A percentile compares a stretch with the other conserved stretches of the same genome.
These are phyloP conservation scores for Aspergillus vadensis DNA, from an alignment of 2,329 filamentous ascomycete genomes.

Conservation along the genomic window DNA sequence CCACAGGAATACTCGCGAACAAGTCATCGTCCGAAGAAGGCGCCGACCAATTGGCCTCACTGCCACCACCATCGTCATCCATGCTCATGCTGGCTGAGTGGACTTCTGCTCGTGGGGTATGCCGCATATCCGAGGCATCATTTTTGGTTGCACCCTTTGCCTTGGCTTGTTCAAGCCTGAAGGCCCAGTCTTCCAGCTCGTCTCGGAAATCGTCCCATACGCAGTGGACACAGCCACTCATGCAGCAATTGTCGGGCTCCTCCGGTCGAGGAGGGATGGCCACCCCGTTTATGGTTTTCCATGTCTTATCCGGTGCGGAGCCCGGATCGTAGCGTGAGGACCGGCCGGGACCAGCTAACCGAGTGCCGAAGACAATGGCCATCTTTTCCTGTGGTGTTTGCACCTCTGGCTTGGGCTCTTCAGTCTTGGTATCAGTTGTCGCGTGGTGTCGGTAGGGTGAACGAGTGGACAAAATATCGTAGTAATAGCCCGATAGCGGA, in stretches of 20 bases:
- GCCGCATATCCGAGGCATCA: constrained; percentile 33
- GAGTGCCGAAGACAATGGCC: constrained; percentile 78
- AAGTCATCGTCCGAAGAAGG: constrained; percentile 58
- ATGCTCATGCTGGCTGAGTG: constrained; percentile 61
- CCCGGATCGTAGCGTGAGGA: constrained; percentile 58
- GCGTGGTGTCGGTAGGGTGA: constrained; percentile 28
- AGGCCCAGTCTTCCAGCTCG: constrained; percentile 86
- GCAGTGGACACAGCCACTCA: constrained; percentile 97
- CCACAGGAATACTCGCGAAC: constrained; percentile 81
- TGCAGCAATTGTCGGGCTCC: constrained; percentile 98
- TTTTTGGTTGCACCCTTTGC: constrained; percentile 33
- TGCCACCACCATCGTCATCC: constrained; percentile 80
- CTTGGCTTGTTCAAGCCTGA: constrained; percentile 64
- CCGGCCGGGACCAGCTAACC: constrained; percentile 71
- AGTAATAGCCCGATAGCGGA: constrained; percentile 48
- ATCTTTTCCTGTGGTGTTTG: constrained; percentile 52
- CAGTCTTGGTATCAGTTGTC: constrained; percentile 20
- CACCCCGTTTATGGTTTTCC: constrained; percentile 70
- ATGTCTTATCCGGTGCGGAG: constrained; percentile 60
- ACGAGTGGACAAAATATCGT: constrained; percentile 41
- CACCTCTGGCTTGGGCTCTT: constrained; percentile 20
- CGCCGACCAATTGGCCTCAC: constrained; percentile 65
- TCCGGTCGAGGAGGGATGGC: constrained; percentile 78
- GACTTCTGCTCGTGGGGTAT: constrained; percentile 44
- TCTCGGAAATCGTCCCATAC: constrained; percentile 93